phyloP scores from a whole-genome alignment of 768 basidiomycete genomes.

The Panus rudis region DNA sequence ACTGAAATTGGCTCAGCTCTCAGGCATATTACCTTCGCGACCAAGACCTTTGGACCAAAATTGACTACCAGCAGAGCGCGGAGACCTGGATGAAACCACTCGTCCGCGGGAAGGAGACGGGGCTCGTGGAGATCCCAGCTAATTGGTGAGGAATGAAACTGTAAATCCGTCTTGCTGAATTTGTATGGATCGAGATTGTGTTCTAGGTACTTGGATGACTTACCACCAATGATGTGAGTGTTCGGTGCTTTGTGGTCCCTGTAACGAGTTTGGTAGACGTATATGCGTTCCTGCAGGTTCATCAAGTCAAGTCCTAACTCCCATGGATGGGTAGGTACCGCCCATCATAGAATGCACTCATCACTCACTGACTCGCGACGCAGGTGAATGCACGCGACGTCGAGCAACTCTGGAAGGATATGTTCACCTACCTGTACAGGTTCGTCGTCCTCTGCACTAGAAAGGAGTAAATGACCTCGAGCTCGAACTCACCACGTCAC shows the following conservation, averaged over 20 bases:
- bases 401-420: constrained; percentile 72
- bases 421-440: constrained; percentile 63
- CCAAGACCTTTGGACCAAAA: constrained; percentile 67
- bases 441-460: constrained; percentile 16
- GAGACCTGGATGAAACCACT: constrained; percentile 73
- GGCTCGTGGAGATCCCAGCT: constrained; percentile 56
- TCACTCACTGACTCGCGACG: not conserved
- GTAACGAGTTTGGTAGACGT: not conserved
- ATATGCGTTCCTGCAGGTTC: constrained; percentile 39
- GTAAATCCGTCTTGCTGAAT: not conserved
- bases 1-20: constrained; percentile 30
- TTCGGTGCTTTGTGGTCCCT: not conserved
- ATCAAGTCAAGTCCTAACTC: constrained; percentile 61
- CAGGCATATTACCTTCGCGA: constrained; percentile 65
- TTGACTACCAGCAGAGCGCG: constrained; percentile 53
- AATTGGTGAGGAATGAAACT: constrained; percentile 44
- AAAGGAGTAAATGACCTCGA: not conserved
- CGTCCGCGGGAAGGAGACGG: constrained; percentile 53
- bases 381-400: constrained; percentile 61
- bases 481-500: not conserved
- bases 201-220: constrained; percentile 61
- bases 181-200: not conserved
- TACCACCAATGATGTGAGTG: constrained; percentile 65
- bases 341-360: not conserved
- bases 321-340: constrained; percentile 55